Conservation (phyloP, 495 filamentous ascomycete genomes). For the Cryomyces antarcticus region DNA sequence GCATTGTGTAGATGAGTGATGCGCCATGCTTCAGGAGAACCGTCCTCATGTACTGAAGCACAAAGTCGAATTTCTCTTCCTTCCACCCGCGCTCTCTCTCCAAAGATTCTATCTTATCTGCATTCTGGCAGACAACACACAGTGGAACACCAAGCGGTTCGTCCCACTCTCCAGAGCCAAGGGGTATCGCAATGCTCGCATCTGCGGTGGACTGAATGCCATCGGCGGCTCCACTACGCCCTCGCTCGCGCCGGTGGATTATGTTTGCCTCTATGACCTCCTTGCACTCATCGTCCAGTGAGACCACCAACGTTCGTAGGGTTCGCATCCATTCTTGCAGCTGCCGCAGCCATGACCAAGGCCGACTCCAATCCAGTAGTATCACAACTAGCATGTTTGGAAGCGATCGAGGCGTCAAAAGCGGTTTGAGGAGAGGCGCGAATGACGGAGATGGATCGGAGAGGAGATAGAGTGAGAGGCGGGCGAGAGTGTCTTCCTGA, state of each 20-base stretch:
- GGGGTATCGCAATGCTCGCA: conserved; percentile 46
- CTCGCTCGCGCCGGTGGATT: conserved; percentile 36
- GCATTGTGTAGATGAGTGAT: conserved; percentile 28
- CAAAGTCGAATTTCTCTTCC: conserved; percentile 11
- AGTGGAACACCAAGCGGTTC: conserved; percentile 74
- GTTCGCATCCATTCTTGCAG: conserved; percentile 74
- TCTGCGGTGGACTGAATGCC: conserved; percentile 21
- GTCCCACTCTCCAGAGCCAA: conserved; percentile 88
- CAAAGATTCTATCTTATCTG: conserved; percentile 46
- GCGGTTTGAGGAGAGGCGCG: conserved; percentile 61
- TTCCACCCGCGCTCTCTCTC: conserved; percentile 26
- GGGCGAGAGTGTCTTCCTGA: conserved; percentile 85
- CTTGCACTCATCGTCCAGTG: conserved; percentile 55
- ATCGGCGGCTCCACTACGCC: conserved; percentile 16
- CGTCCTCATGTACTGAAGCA: conserved; percentile 10
- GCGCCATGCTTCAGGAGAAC: conserved; percentile 5
- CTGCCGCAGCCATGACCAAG: conserved; percentile 81
- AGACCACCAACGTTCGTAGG: conserved; percentile 51
- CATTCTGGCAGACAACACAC: conserved; percentile 85
- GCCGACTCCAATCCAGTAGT: conserved; percentile 78
- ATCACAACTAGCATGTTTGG: conserved; percentile 76
- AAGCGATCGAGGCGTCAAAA: conserved; percentile 69
- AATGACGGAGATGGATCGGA: conserved; percentile 66
- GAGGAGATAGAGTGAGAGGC: conserved; percentile 78
- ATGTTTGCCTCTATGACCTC: conserved; percentile 72